Evolutionary conservation across 495 filamentous ascomycete genomes (phyloP).

Genomic region (Aspergillus sclerotioniger): DNA sequence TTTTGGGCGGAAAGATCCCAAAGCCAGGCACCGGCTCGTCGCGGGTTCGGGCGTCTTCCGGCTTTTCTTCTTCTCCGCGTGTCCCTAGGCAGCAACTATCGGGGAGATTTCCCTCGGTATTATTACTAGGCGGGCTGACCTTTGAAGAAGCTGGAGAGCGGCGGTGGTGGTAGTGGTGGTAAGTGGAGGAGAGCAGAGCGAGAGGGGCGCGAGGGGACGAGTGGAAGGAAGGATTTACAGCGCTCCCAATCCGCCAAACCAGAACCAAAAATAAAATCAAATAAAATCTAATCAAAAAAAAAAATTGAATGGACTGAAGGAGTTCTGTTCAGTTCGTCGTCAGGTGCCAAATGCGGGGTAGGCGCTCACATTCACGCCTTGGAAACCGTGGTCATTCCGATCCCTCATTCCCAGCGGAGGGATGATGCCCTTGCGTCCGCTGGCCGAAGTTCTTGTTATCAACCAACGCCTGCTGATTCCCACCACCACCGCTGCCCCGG

Average conservation of each 20-base stretch:
- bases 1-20: background rate
- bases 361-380: background rate
- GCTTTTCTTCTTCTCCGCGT: background rate
- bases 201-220: background rate
- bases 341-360: background rate
- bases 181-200: background rate
- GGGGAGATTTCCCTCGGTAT: background rate
- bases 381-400: too few relatives aligned
- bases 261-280: too few relatives aligned
- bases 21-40: background rate
- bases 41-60: background rate
- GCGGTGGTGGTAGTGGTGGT: background rate
- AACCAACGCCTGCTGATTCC: too few relatives aligned
- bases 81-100: background rate
- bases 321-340: background rate
- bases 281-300: background rate
- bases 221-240: background rate
- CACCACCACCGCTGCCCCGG: too few relatives aligned
- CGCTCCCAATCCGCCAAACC: too few relatives aligned
- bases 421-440: too few relatives aligned
- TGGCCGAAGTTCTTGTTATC: too few relatives aligned
- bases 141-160: too few relatives aligned
- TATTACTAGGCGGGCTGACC: background rate
- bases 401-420: too few relatives aligned
- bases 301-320: background rate